These are phyloP conservation scores for Blastobotrys peoriensis DNA, from an alignment of 805 yeast genomes.

Conservation along the genomic window DNA sequence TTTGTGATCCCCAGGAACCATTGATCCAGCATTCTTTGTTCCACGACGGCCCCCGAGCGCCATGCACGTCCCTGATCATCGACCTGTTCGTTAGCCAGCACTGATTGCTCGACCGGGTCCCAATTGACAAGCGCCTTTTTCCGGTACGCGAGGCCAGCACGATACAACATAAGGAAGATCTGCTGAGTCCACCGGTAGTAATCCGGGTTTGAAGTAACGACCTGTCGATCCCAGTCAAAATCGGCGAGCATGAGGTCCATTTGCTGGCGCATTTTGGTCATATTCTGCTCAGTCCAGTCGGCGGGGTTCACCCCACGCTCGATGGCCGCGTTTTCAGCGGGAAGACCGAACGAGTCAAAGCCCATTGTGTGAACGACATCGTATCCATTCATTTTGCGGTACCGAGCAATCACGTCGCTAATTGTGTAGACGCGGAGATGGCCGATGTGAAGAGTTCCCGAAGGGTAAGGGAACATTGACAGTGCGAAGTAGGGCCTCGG, in stretches of 20 bases:
- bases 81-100: conserved; percentile 93
- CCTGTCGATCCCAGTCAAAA: conserved; percentile 91
- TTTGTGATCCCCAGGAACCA: conserved; percentile 92
- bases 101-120: conserved; percentile 97
- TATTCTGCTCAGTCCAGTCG: conserved; percentile 76
- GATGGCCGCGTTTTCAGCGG: conserved; percentile 97
- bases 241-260: conserved; percentile 71
- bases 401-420: conserved; percentile 77
- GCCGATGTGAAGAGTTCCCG: conserved; percentile 89
- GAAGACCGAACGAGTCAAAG: conserved; percentile 98
- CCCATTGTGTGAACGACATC: conserved; percentile 95
- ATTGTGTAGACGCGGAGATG: conserved; percentile 91
- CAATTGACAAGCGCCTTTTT: conserved; percentile 88
- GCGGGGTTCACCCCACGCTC: conserved; percentile 76
- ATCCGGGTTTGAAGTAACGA: conserved; percentile 78
- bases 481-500: conserved; percentile 70
- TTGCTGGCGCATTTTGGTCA: conserved; percentile 80
- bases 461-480: conserved; percentile 95
- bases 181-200: conserved; percentile 92
- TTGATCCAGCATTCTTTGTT: conserved; percentile 71
- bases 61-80: conserved; percentile 87
- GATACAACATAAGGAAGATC: conserved; percentile 65
- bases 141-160: conserved; percentile 79
- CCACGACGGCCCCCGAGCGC: conserved; percentile 96
- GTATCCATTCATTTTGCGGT: conserved; percentile 66